Evolutionary conservation across 139 green algal species (phyloP).

Genomic region (Mesotaenium endlicherianum): DNA sequence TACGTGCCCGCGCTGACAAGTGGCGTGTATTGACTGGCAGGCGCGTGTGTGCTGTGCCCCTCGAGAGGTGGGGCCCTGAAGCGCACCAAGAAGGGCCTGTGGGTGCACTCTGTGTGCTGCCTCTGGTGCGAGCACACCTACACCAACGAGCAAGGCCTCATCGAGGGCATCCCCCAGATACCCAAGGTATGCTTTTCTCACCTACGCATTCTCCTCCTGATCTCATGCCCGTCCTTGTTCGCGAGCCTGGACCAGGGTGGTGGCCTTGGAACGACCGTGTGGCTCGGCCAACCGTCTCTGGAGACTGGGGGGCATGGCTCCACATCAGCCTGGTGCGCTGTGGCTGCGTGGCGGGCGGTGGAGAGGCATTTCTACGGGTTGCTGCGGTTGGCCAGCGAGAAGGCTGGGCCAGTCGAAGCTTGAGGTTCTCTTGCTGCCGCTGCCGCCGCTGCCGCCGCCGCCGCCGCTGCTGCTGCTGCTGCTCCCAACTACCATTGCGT

Average conservation of each 20-base stretch:
- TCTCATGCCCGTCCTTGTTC: neutral
- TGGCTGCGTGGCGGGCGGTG: neutral
- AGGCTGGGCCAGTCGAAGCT: too few species aligned
- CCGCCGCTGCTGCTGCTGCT: too few species aligned
- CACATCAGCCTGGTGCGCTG: too few species aligned
- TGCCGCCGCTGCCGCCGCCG: too few species aligned
- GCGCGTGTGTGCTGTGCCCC: neutral
- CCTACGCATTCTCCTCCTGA: neutral
- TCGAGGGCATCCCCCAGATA: neutral
- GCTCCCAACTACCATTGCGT: too few species aligned
- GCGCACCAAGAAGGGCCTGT: neutral
- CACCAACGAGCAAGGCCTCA: neutral
- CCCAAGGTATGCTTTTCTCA: neutral
- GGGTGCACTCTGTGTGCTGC: constrained; percentile 2
- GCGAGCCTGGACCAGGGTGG: neutral
- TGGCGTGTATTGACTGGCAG: neutral
- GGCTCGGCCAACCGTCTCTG: too few species aligned
- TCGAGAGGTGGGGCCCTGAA: neutral
- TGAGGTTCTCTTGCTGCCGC: too few species aligned
- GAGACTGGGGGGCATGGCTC: too few species aligned
- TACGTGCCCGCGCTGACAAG: too few species aligned
- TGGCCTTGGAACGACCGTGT: neutral
- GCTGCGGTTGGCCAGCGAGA: too few species aligned
- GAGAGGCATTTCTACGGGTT: neutral
- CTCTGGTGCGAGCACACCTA: neutral